Conservation (phyloP, 805 yeast species). For the Kodamaea restingae region DNA sequence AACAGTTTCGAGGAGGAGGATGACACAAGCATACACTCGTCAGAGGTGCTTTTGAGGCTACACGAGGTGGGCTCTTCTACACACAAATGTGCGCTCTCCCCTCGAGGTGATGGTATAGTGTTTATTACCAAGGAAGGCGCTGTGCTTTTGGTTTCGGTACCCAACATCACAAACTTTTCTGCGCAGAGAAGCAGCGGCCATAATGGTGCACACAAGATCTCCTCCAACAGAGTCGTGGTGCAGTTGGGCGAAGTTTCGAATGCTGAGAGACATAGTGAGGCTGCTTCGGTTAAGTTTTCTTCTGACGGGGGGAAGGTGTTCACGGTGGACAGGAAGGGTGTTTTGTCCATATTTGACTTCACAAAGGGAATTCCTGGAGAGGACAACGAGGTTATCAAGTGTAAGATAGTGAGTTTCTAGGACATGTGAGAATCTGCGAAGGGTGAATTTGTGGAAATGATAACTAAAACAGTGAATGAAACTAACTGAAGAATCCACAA, state of each 20-base stretch:
- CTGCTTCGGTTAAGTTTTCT: slow-evolving; percentile 77
- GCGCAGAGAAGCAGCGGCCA: slow-evolving; percentile 3
- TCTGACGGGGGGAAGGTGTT: slow-evolving; percentile 77
- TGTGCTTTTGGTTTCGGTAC: slow-evolving; percentile 64
- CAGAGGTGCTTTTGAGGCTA: slow-evolving; percentile 45
- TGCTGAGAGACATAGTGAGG: slow-evolving; percentile 66
- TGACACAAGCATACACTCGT: slow-evolving; percentile 21
- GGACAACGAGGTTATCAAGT: slow-evolving; percentile 60
- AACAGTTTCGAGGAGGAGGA: slow-evolving; percentile 19
- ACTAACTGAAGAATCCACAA: too few species aligned
- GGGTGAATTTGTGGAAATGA: neutral
- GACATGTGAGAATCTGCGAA: neutral
- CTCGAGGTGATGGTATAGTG: slow-evolving; percentile 83
- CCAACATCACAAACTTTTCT: slow-evolving; percentile 31
- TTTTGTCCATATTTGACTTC: slow-evolving; percentile 76
- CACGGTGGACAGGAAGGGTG: slow-evolving; percentile 77
- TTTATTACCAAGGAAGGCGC: slow-evolving; percentile 76
- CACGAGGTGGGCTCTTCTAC: slow-evolving; percentile 80
- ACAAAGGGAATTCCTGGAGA: slow-evolving; percentile 77
- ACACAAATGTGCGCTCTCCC: slow-evolving; percentile 71
- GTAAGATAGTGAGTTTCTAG: slow-evolving; percentile 46
- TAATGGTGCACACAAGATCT: slow-evolving; percentile 14
- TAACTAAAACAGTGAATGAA: neutral
- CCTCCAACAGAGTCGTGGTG: slow-evolving; percentile 47
- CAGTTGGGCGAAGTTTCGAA: slow-evolving; percentile 74